A percentile compares a stretch with the other conserved stretches of the same genome.
Evolutionary conservation across 345 rosid genomes (phyloP).

Genomic region (Aquilaria yunnanensis): DNA sequence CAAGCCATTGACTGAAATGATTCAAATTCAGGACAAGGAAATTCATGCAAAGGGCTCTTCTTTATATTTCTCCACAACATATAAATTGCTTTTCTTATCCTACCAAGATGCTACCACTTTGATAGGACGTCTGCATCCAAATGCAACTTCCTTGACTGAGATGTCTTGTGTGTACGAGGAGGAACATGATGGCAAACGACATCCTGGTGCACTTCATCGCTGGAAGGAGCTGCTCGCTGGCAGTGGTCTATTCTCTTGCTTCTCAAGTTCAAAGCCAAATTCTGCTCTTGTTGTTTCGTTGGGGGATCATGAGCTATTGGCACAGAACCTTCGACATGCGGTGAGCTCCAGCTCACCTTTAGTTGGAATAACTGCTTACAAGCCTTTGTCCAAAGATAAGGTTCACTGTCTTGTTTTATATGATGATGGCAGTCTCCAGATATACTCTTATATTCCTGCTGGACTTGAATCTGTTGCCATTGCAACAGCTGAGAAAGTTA

Average conservation of each 20-base stretch:
- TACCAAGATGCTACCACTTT: slow-evolving; percentile 86
- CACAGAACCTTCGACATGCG: slow-evolving; percentile 82
- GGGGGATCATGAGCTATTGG: slow-evolving; percentile 51
- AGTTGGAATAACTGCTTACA: slow-evolving; percentile 91
- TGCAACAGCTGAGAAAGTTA: slow-evolving; percentile 75
- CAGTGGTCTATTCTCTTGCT: slow-evolving; percentile 75
- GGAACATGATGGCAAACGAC: slow-evolving; percentile 65
- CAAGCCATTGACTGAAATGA: slow-evolving; percentile 71
- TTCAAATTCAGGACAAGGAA: slow-evolving; percentile 57
- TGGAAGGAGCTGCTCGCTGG: slow-evolving; percentile 85
- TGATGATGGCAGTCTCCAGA: slow-evolving; percentile 99
- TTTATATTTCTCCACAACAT: slow-evolving; percentile 70
- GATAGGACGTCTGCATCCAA: slow-evolving; percentile 63
- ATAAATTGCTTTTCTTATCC: slow-evolving; percentile 72
- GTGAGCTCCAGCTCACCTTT: slow-evolving; percentile 71
- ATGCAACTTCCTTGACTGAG: slow-evolving; percentile 61
- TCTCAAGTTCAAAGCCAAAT: slow-evolving; percentile 71
- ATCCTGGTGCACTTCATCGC: slow-evolving; percentile 78
- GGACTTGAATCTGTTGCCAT: slow-evolving; percentile 59
- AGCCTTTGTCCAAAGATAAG: slow-evolving; percentile 91
- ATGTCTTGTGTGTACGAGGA: slow-evolving; percentile 68
- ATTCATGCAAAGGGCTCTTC: slow-evolving; percentile 75
- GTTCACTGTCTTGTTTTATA: slow-evolving; percentile 88
- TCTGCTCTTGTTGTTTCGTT: slow-evolving; percentile 65
- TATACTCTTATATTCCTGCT: slow-evolving; percentile 59